Conservation (phyloP, 2,329 filamentous ascomycete species). For the Penicillium olsonii region DNA sequence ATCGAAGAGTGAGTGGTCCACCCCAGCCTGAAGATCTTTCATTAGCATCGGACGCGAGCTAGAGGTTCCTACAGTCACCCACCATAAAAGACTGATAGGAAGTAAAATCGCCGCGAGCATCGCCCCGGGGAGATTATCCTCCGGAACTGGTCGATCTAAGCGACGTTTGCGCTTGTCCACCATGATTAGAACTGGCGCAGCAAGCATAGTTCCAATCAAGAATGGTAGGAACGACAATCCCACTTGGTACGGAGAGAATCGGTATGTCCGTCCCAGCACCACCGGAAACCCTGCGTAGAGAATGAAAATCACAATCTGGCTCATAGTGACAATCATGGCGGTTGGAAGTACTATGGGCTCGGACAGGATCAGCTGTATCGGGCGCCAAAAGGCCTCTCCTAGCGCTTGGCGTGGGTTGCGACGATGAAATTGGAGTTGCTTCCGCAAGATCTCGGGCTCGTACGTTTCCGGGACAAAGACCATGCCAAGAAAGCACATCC, state of each 20-base stretch:
- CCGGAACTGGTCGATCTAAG: background rate
- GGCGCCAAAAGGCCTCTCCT: background rate
- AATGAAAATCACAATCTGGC: background rate
- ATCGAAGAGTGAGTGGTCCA: background rate
- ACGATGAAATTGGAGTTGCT: background rate
- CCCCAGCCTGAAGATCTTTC: background rate
- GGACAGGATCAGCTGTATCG: background rate
- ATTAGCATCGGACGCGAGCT: background rate
- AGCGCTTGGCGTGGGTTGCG: background rate
- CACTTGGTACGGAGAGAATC: background rate
- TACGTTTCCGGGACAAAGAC: background rate
- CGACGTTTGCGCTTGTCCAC: background rate
- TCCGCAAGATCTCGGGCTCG: background rate
- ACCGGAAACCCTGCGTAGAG: background rate
- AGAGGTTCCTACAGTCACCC: background rate
- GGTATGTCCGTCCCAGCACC: background rate
- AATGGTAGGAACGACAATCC: background rate
- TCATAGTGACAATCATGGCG: background rate
- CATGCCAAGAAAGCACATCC: slow-evolving; percentile 1
- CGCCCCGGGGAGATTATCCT: background rate
- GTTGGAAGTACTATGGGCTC: background rate
- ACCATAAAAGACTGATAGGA: background rate
- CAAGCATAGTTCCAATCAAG: background rate
- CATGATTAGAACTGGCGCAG: background rate
- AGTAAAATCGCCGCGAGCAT: background rate